Evolutionary conservation across 2,329 filamentous ascomycete genomes (phyloP), one percentile per base, ranked within the genome.

Genomic region (Paracorniculantispora psalliotae): DNA sequence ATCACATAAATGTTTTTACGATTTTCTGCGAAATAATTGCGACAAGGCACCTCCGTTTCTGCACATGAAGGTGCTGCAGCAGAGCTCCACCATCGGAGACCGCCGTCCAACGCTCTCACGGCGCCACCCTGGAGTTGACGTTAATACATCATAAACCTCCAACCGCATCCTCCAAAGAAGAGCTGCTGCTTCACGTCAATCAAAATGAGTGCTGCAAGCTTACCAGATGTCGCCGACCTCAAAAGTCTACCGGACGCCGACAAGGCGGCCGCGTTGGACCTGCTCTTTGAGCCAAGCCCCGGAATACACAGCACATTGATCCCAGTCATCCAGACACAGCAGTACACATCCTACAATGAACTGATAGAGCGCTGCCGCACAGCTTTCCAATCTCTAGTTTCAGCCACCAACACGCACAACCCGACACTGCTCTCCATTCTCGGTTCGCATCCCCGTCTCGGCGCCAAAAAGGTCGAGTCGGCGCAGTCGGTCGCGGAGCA

Each of bases 401-500:
- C 81, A 80, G 4, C 80, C 79, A 8, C 70, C 70, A 25, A 60
- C 69, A 4, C 75, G 76, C 39, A 80, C 10, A 61, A 72, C 61
- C 57, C 64, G 7, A 83, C 79, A 61, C 80, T 97, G 0, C 83
- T 91, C 46, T 78, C 79, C 17, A 92, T 96, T 60, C 78, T 97
- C 1, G 86, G 85, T 54, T 87, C 90, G 9, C 92, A 97, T 71
- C 92, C 92, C 1, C 83, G 92, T 2, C 81, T 97, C 9, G 92
- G 92, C 13, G 89, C 87, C 66, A 88, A 88, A 72, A 90, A 88
- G 69, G 85, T 92, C 43, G 88, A 91, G n/a, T 96, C 90, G 67
- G 87, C 84, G 55, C 84, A 92, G 74, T 94, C 90, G 63, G 80
- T 80, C n/a, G 83, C 82, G 4, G 92, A 97, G 76, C 92, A 97